Base-by-base conservation (phyloP, 2,329 filamentous ascomycete genomes). In the Claviceps sp. region DNA sequence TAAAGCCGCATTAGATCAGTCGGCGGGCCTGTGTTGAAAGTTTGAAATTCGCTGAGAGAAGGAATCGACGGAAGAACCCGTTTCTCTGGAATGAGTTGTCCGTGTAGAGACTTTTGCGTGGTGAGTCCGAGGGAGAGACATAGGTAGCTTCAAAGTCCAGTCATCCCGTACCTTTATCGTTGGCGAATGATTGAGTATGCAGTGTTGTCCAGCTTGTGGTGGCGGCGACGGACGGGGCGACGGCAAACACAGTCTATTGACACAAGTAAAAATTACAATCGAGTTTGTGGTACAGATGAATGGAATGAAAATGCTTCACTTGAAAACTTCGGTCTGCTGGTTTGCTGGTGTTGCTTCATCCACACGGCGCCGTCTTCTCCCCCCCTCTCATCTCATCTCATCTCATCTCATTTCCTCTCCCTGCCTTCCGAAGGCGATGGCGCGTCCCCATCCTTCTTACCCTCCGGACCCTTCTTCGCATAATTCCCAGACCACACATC, bases 401-500 rank as follows among this genome's bases (percentile, higher is more conserved):
- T 20, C 20, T 44, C 22, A 8, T 22, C 20, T 40, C 18, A 16
- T 41, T 48, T 48, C 18, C 43, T 48, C 22, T 50, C 50, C 2
- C 50, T 45, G 16, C 43, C 45, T 24, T 50, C 50, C 4, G 38
- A 40, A 3, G 13, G 13, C n/a, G 13, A 8, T 24, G 34, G 34
- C 26, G 30, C 30, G 2, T 34, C 30, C 3, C 30, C 50, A n/a
- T 43, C 18, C 6, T 38, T 16, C 40, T 55, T 42, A 22, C 24
- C 49, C 47, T 59, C 60, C 55, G 62, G 61, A 18, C 53, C 49
- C 4, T 59, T 57, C 51, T 55, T 64, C 56, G 59, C 62, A 63
- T 59, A 68, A 50, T 67, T 67, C 5, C 67, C 68, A 41, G 61
- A 66, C 57, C 65, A 77, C 13, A 78, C 78, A 56, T 82, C 77